Evolutionary conservation across 164 flowering plant genomes (phyloP), one percentile per base, ranked within the genome.

Genomic region (Pachysandra terminalis): DNA sequence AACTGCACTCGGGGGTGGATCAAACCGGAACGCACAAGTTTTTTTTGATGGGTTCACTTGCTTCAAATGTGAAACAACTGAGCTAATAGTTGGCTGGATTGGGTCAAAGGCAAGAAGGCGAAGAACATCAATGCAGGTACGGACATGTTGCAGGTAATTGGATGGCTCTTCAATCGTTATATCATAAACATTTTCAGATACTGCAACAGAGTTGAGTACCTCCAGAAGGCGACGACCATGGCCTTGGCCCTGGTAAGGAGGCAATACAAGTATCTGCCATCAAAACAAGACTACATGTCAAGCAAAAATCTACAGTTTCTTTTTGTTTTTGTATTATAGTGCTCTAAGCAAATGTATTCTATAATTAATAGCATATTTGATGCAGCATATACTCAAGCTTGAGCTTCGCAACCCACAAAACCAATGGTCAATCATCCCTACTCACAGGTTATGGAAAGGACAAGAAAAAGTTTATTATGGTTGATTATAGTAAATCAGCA

Each of bases 151-250:
- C 63, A 96, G 85, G 77, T 88, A 72, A 24, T 93, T 96, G 63
- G 84, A 71, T 59, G 99, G 97, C 74, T 90, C 99, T 80, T 96
- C 99, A 52, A 88, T 72, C 25, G 98, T 87, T 58, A 90, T 65
- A 71, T 96, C 99, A 70, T 85, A 85, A 67, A 86, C 84, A 67
- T 90, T 73, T 72, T 88, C 93, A 28, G 89, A 59, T 57, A 87
- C 59, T 35, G 97, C 97, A 51, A 89, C 79, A 65, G 76, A 70
- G 71, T 83, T 81, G 52, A 96, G 83, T 64, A 75, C 81, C 76
- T 91, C 81, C 14, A 93, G 79, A 67, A 96, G 89, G 69, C 21
- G 68, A 28, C 86, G 82, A 1, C 98, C 99, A 73, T 85, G 85
- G 61, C 98, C 99, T 63, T 86, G 83, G 73, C 79, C 84, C 67